Percentiles rank a stretch among this genome's conserved stretches.
These are phyloP conservation scores for Capsicum pubescens DNA, from an alignment of 257 asterid species.

Conservation along the genomic window DNA sequence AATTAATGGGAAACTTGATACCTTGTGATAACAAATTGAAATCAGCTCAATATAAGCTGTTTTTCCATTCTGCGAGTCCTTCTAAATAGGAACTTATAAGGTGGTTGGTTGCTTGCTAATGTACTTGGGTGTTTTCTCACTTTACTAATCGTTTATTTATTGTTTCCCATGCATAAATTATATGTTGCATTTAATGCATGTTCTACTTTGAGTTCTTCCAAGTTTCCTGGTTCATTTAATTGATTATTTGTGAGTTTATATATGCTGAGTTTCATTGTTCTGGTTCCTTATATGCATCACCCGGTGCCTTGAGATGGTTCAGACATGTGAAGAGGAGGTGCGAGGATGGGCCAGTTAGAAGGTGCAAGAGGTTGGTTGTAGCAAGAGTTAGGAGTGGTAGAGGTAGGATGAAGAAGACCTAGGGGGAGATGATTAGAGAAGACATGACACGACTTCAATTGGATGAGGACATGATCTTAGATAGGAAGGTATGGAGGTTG, in stretches of 20 bases:
- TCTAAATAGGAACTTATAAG: neutral
- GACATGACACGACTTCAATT: too few species aligned
- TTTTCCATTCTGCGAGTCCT: neutral
- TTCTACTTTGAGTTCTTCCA: neutral
- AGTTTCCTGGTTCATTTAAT: neutral
- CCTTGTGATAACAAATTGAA: neutral
- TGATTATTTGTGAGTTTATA: neutral
- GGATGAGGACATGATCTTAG: too few species aligned
- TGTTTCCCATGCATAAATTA: neutral
- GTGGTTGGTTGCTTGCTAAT: neutral
- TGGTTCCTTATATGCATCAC: neutral
- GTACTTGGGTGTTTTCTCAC: neutral
- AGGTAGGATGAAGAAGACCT: neutral
- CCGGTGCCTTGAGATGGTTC: neutral
- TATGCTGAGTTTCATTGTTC: neutral
- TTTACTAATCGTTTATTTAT: neutral
- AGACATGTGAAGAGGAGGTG: neutral
- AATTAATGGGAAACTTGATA: neutral
- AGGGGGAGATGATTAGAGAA: neutral
- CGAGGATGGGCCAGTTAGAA: neutral
- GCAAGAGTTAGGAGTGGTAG: neutral
- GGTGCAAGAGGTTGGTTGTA: neutral
- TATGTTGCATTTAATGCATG: neutral
- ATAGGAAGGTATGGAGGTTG: too few species aligned
- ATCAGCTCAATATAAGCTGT: neutral